phyloP scores from a whole-genome alignment of 2,329 filamentous ascomycete species.

The Xylariaceae sp. region DNA sequence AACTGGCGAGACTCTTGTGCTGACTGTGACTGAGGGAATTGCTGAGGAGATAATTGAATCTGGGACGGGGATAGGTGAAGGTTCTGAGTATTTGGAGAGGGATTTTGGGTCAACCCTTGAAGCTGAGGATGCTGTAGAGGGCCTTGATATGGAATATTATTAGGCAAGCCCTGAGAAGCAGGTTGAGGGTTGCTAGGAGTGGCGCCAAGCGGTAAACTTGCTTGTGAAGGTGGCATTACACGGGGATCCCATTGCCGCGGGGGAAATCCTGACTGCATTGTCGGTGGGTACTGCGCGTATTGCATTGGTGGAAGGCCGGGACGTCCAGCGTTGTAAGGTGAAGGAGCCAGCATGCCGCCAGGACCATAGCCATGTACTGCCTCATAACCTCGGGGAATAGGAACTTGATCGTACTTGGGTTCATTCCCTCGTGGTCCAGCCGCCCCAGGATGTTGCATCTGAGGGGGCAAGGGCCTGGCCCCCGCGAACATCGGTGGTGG shows the following conservation, averaged over 20 bases:
- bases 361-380: slow-evolving; percentile 43
- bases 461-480: slow-evolving; percentile 19
- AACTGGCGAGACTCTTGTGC: slow-evolving; percentile 10
- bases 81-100: slow-evolving; percentile 10
- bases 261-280: slow-evolving; percentile 20
- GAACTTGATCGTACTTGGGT: slow-evolving; percentile 41
- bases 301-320: slow-evolving; percentile 25
- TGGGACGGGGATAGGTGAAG: slow-evolving; percentile 13
- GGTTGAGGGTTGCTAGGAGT: slow-evolving; percentile 3
- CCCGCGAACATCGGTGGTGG: slow-evolving; percentile 30
- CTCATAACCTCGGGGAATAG: slow-evolving; percentile 43
- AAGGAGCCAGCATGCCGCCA: slow-evolving; percentile 35
- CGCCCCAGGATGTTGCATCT: slow-evolving; percentile 17
- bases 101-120: not conserved
- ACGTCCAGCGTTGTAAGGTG: slow-evolving; percentile 40
- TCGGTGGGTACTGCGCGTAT: slow-evolving; percentile 29
- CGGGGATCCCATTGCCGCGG: slow-evolving; percentile 36
- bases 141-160: slow-evolving; percentile 16
- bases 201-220: slow-evolving; percentile 19
- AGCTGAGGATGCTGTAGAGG: slow-evolving; percentile 4
- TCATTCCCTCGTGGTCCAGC: slow-evolving; percentile 29
- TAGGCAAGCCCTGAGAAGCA: slow-evolving; percentile 17
- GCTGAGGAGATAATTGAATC: slow-evolving; percentile 6
- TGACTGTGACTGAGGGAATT: slow-evolving; percentile 4
- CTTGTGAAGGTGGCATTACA: slow-evolving; percentile 19